These are phyloP conservation scores for Cladosporium sp. DNA, from an alignment of 2,329 filamentous ascomycete genomes.

Conservation along the genomic window DNA sequence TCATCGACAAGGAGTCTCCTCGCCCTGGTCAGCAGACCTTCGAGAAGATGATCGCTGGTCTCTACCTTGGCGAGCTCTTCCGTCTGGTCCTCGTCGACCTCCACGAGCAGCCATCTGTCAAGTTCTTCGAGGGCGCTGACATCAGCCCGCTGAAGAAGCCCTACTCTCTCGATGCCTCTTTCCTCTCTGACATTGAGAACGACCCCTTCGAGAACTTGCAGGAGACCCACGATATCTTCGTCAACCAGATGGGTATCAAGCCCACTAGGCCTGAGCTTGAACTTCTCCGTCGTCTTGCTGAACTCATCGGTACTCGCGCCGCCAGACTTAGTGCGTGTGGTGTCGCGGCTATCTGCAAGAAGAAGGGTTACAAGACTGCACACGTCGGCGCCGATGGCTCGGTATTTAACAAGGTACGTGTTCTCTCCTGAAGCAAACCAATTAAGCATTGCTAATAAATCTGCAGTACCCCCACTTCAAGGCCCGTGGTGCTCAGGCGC, in stretches of 20 bases:
- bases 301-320: conserved; percentile 91
- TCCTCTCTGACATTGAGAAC: conserved; percentile 88
- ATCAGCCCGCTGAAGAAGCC: conserved; percentile 77
- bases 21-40: conserved; percentile 48
- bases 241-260: conserved; percentile 69
- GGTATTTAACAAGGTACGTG: conserved; percentile 79
- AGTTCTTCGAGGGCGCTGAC: conserved; percentile 81
- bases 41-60: conserved; percentile 48
- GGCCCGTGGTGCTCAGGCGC: conserved; percentile 79
- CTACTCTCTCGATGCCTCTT: conserved; percentile 89
- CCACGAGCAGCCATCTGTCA: conserved; percentile 62
- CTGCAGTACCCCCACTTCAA: conserved; percentile 90
- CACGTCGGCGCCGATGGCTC: conserved; percentile 97
- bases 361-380: conserved; percentile 84
- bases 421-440: background rate
- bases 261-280: conserved; percentile 79
- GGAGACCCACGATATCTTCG: conserved; percentile 82
- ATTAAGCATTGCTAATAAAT: background rate
- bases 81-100: conserved; percentile 47
- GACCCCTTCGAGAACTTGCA: conserved; percentile 94
- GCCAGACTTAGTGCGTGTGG: conserved; percentile 92
- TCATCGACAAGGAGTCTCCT: conserved; percentile 47
- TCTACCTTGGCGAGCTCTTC: conserved; percentile 50
- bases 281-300: conserved; percentile 81
- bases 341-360: conserved; percentile 93